phyloP scores from a whole-genome alignment of 345 rosid genomes.

The Eucalyptus tenuipes region DNA sequence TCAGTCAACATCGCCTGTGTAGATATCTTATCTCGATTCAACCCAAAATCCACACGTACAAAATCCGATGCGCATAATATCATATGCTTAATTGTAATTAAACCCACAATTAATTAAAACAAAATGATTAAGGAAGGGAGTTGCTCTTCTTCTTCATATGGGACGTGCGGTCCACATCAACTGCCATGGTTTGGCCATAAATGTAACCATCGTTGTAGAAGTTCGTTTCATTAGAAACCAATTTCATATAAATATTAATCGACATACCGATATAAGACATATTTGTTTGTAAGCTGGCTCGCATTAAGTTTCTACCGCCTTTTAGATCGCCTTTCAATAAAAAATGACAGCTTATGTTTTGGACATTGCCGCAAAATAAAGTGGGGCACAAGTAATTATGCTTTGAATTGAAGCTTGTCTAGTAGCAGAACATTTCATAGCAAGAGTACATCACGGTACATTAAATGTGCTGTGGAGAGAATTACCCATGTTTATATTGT shows the following conservation, averaged over 20 bases:
- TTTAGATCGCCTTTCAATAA: background rate
- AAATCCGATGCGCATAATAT: background rate
- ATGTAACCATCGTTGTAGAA: background rate
- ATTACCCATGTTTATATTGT: background rate
- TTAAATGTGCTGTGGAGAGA: background rate
- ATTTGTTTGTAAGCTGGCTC: background rate
- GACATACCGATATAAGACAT: background rate
- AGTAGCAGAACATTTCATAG: background rate
- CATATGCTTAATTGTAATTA: background rate
- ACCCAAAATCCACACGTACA: background rate
- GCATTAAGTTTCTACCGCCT: background rate
- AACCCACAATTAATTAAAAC: background rate
- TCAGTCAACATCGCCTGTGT: background rate
- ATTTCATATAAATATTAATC: background rate
- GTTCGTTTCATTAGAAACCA: background rate
- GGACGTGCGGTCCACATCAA: no score
- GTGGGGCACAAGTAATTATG: background rate
- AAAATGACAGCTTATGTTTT: background rate
- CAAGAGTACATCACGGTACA: background rate
- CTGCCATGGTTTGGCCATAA: no score
- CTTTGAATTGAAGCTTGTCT: background rate
- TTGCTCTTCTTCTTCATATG: no score
- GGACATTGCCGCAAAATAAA: background rate
- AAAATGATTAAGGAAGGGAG: no score
- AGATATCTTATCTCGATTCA: background rate